Evolutionary conservation across 768 basidiomycete species (phyloP), one percentile per base, ranked within the genome.

Genomic region (Nidularia sp.): DNA sequence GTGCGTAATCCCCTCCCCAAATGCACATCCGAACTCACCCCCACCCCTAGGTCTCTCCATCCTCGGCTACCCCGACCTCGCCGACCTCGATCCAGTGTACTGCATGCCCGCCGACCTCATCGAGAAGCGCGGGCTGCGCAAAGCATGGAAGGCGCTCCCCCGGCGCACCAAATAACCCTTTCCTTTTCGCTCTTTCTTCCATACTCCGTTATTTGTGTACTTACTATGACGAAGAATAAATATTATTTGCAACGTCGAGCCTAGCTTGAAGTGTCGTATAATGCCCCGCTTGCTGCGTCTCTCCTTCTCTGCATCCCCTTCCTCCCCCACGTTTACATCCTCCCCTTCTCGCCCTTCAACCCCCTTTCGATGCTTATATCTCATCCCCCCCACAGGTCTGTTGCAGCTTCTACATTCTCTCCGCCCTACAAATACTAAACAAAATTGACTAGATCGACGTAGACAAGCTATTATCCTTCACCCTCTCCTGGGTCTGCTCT

Each of bases 361-460:
- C 3, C 25, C 3, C 15, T 32, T 12, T 33, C 6, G n/a, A 32
- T n/a, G 31, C 22, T 54, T 25, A 25, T 44, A 15, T 46, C 7
- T 45, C 10, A 48, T 32, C 9, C 25, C 4, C 45, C 10, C n/a
- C 43, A 5, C 54, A 96, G 93, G 92, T 98, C n/a, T 98, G 97
- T 71, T 99, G 98, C 68, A 93, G 90, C 60, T 93, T 93, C 71
- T 99, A 94, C 93, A 92, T 94, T 3, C 78, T 98, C 4, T 95
- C 97, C 1, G 75, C 90, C 0, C 68, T 98, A 49, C 83, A 93
- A 25, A 95, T 98, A 52, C 67, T 99, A 41, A 79, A 84, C 43
- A 90, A 86, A 60, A 65, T 94, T 2, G 68, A 78, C 0, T 98
- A 95, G 93, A 96, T 99, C 61, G 86, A 98, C 63, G 73, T 83